Evolutionary conservation across 345 rosid species (phyloP).

Genomic region (Gossypium stocksii): DNA sequence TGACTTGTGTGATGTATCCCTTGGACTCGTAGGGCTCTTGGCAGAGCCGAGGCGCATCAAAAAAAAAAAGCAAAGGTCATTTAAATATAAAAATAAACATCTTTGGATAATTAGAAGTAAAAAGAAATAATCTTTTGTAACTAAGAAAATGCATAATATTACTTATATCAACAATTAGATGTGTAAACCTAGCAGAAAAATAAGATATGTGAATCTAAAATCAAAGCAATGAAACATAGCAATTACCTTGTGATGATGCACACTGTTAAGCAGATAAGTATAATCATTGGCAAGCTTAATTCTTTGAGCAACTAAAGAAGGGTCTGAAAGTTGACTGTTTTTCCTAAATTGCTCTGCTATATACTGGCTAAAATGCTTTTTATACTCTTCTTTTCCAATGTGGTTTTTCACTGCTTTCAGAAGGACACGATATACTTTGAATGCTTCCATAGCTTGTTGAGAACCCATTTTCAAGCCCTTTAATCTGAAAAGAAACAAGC

Average conservation of each 20-base stretch:
- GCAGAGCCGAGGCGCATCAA: background rate
- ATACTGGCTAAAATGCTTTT: slow-evolving; percentile 63
- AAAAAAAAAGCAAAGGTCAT: background rate
- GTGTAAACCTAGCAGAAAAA: background rate
- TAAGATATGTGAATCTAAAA: background rate
- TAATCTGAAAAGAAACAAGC: background rate
- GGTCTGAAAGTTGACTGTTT: slow-evolving; percentile 26
- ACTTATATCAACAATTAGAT: background rate
- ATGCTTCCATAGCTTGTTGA: slow-evolving; percentile 39
- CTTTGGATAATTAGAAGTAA: background rate
- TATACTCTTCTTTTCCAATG: slow-evolving; percentile 67
- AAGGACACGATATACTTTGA: slow-evolving; percentile 58
- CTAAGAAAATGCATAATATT: background rate
- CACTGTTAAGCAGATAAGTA: slow-evolving; percentile 56
- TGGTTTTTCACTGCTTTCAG: slow-evolving; percentile 66
- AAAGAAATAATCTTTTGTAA: background rate
- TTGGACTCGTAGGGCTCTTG: too few relatives aligned
- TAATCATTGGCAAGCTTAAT: slow-evolving; percentile 57
- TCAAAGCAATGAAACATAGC: background rate
- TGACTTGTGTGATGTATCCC: too few relatives aligned
- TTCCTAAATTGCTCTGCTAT: slow-evolving; percentile 54
- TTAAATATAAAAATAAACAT: background rate
- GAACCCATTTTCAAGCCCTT: slow-evolving; percentile 40
- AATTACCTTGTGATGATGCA: slow-evolving; percentile 79
- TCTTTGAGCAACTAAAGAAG: slow-evolving; percentile 36